A percentile compares a stretch with the other conserved stretches of the same genome.
These are phyloP conservation scores for Globisporangium nodosum DNA, from an alignment of 352 stramenopile species.

Conservation along the genomic window DNA sequence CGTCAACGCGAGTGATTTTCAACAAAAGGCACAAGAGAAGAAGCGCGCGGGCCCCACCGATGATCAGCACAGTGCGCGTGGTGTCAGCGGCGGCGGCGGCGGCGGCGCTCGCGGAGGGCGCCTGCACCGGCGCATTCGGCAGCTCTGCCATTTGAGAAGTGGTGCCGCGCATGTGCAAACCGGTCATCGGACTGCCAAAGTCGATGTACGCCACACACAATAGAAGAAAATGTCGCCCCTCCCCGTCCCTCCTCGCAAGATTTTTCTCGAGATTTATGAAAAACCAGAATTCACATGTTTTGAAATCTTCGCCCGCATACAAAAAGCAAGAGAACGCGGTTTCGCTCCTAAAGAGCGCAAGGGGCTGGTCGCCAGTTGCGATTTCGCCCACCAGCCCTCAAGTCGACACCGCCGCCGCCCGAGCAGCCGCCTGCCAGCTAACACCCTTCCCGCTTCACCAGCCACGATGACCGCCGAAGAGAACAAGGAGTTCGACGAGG, in stretches of 20 bases:
- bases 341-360: neutral
- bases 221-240: too few species aligned
- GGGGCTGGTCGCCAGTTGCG: constrained; percentile 17
- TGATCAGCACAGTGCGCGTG: constrained; percentile 54
- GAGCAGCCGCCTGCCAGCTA: neutral
- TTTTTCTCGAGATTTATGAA: constrained; percentile 1
- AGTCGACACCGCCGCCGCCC: neutral
- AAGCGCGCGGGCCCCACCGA: constrained; percentile 31
- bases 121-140: neutral
- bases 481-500: constrained; percentile 88
- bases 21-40: constrained; percentile 5
- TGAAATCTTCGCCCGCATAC: neutral
- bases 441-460: constrained; percentile 10
- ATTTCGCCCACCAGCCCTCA: constrained; percentile 11
- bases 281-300: neutral
- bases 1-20: constrained; percentile 10
- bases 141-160: neutral
- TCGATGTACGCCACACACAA: neutral
- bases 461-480: constrained; percentile 68
- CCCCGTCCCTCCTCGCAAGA: neutral
- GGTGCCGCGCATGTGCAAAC: too few species aligned
- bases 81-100: constrained; percentile 3
- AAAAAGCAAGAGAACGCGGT: neutral
- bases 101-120: neutral
- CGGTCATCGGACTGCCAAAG: too few species aligned